phyloP scores from a whole-genome alignment of 2,329 filamentous ascomycete genomes.

The Xylaria sp. region DNA sequence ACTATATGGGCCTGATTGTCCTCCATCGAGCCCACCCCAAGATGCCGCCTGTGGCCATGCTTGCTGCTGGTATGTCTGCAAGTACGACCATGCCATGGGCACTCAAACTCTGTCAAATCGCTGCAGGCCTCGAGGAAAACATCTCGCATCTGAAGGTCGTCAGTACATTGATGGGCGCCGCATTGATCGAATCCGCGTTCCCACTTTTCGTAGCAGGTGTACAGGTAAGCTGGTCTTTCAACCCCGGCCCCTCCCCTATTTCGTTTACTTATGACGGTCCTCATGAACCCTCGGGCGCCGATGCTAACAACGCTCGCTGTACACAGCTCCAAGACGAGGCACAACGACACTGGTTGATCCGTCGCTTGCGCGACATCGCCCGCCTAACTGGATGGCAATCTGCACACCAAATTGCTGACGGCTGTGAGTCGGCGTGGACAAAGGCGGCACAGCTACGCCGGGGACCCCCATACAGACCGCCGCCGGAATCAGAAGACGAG shows the following conservation, averaged over 20 bases:
- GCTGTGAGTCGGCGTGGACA: conserved; percentile 85
- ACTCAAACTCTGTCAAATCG: conserved; percentile 78
- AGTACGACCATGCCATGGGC: conserved; percentile 73
- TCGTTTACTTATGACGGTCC: not conserved
- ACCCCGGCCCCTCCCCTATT: not conserved
- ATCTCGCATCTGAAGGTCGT: conserved; percentile 61
- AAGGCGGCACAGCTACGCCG: conserved; percentile 73
- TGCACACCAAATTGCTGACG: conserved; percentile 77
- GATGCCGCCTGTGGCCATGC: conserved; percentile 90
- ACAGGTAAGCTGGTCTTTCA: conserved; percentile 53
- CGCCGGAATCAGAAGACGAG: conserved; percentile 33
- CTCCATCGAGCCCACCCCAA: conserved; percentile 82
- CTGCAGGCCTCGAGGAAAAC: conserved; percentile 70
- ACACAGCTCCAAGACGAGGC: conserved; percentile 69
- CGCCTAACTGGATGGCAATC: conserved; percentile 87
- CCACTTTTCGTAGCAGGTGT: conserved; percentile 87
- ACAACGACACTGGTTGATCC: conserved; percentile 80
- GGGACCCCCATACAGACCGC: conserved; percentile 73
- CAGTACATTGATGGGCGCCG: conserved; percentile 78
- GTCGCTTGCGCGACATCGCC: conserved; percentile 74
- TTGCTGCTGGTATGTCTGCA: conserved; percentile 80
- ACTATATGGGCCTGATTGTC: conserved; percentile 83
- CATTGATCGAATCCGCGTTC: conserved; percentile 81
- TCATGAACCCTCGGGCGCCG: not conserved
- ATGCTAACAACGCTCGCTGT: not conserved